Base-by-base conservation (phyloP, 805 yeast genomes). In the Schwanniomyces vanrijiae region DNA sequence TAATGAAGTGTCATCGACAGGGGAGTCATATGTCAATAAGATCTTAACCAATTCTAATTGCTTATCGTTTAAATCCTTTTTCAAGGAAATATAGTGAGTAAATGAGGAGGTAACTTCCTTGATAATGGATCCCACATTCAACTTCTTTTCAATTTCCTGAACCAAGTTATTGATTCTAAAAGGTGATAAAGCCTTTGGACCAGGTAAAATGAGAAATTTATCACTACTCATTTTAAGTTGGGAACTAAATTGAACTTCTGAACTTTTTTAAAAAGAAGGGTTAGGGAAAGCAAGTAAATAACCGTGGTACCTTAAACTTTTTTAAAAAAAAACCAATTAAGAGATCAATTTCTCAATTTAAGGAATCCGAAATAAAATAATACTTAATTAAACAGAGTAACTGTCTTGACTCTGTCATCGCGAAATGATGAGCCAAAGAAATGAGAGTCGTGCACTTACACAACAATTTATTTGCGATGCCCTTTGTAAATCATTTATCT, bases 101-200 rank as follows among this genome's bases (percentile, higher is more conserved):
- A 80, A 88, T 48, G 88, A 78, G 13, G 96, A 80, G 47, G 84
- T 81, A 50, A 94, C 82, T 37, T 82, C 82, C 38, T 79, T 78
- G 45, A 90, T 85, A 44, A 84, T 83, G 8, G 86, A 77, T 8
- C 59, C 42, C 31, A 82, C 75, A 60, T 82, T 82, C 53, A 87
- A 84, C 53, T 83, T 78, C 52, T 80, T 79, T 70, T 88, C 86
- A 69, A 92, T 81, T 60, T 84, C 89, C 54, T 81, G 75, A 55
- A 82, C 75, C 70, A 91, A 75, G 55, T 79, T 86, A 51, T 83
- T 79, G 54, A 90, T 84, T 71, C 98, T 82, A 69, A 92, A 92
- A 43, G 80, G 80, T 44, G 98, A 91, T 63, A 90, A 76, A 52
- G 97, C 97, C 61, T 79, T 80, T 42, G 97, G 96, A 48, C 99